Percentiles rank a stretch among this genome's conserved stretches.
Evolutionary conservation across 208 protist genomes (phyloP).

Genomic region (Leishmania mexicana): DNA sequence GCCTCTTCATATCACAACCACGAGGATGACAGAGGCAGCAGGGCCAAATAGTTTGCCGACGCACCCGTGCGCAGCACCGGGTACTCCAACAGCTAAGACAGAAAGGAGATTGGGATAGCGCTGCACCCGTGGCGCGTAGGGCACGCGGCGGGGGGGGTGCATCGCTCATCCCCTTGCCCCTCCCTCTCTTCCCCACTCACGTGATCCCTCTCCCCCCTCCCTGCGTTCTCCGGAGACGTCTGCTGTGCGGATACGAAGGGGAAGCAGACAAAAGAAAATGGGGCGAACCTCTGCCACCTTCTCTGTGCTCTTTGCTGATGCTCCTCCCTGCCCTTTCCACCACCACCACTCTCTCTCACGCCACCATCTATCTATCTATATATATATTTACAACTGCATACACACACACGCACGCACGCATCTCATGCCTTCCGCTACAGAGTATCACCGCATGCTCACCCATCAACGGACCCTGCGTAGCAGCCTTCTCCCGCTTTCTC

Average conservation of each 20-base stretch:
- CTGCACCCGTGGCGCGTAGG: no score
- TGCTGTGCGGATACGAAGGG: neutral
- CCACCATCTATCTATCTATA: no score
- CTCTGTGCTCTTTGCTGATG: neutral
- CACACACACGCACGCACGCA: neutral
- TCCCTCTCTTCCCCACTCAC: neutral
- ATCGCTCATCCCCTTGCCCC: neutral
- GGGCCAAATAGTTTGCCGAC: neutral
- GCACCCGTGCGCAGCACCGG: no score
- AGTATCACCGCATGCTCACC: neutral
- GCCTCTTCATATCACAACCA: no score
- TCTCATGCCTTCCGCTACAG: neutral
- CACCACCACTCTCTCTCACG: neutral
- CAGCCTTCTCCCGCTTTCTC: neutral
- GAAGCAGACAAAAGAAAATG: neutral
- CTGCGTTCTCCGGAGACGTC: neutral
- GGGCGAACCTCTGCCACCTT: neutral
- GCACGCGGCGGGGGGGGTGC: neutral
- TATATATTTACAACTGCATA: no score
- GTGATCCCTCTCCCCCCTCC: no score
- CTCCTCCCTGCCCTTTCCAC: neutral
- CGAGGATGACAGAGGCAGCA: neutral
- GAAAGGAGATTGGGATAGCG: neutral
- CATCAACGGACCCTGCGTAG: neutral
- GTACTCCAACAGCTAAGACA: neutral